Evolutionary conservation across 2,329 filamentous ascomycete species (phyloP).

Genomic region (Diaporthe sp.): DNA sequence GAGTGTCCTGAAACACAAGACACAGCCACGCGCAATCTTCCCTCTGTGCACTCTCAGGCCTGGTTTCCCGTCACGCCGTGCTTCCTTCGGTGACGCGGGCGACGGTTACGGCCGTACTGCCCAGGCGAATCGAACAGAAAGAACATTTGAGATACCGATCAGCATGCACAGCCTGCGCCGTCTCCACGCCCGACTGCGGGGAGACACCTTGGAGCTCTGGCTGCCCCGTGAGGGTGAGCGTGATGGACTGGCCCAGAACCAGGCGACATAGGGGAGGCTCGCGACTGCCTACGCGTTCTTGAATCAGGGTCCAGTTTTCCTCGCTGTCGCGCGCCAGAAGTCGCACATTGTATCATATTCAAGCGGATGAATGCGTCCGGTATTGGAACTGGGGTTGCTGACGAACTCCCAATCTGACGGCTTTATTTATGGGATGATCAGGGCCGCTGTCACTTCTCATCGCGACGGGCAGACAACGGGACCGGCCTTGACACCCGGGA

Average conservation of each 20-base stretch:
- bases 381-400: background rate
- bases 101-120: background rate
- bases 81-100: slow-evolving; percentile 14
- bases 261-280: background rate
- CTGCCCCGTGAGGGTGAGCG: background rate
- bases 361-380: background rate
- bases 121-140: background rate
- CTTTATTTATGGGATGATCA: background rate
- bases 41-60: background rate
- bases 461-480: background rate
- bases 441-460: background rate
- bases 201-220: background rate
- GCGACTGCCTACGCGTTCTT: background rate
- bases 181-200: slow-evolving; percentile 8
- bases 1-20: slow-evolving; percentile 18
- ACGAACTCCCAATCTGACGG: background rate
- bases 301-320: background rate
- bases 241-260: background rate
- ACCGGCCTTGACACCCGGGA: background rate
- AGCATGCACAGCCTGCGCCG: slow-evolving; percentile 16
- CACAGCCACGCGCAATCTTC: slow-evolving; percentile 16
- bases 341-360: background rate
- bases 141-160: slow-evolving; percentile 12
- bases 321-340: background rate
- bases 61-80: background rate